Percentiles rank a stretch among this genome's conserved stretches.
phyloP scores from a whole-genome alignment of 2,329 filamentous ascomycete genomes.

The Trichoderma endophyticum region DNA sequence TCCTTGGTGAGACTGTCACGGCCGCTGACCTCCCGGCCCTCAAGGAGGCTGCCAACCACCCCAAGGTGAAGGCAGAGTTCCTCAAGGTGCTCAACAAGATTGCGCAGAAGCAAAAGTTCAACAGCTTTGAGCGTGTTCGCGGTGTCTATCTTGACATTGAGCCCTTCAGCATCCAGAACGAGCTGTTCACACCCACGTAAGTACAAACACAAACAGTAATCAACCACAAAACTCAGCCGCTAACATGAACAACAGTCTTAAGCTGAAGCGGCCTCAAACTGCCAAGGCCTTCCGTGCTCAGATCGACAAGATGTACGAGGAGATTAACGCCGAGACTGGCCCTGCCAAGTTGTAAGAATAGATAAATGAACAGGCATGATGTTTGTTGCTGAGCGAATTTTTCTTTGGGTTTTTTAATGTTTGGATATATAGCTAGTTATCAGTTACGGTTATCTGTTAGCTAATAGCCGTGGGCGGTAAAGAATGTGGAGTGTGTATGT shows the following conservation, averaged over 20 bases:
- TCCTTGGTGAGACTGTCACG: constrained; percentile 65
- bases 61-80: constrained; percentile 70
- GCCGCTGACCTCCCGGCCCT: constrained; percentile 65
- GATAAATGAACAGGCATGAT: constrained; percentile 9
- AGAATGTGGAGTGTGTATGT: neutral
- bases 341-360: constrained; percentile 41
- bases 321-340: constrained; percentile 43
- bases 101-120: constrained; percentile 81
- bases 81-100: constrained; percentile 75
- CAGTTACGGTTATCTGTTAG: neutral
- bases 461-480: neutral
- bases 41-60: constrained; percentile 62
- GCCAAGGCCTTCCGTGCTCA: constrained; percentile 51
- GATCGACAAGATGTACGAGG: constrained; percentile 56
- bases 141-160: constrained; percentile 75
- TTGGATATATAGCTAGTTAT: neutral
- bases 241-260: constrained; percentile 43
- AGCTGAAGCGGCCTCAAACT: constrained; percentile 58
- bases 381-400: constrained; percentile 1
- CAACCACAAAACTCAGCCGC: neutral
- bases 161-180: constrained; percentile 90
- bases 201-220: constrained; percentile 34
- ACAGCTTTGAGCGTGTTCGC: constrained; percentile 81
- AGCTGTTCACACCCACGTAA: constrained; percentile 84
- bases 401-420: neutral